phyloP scores from a whole-genome alignment of 2,329 filamentous ascomycete genomes.

The Nemania sp. region DNA sequence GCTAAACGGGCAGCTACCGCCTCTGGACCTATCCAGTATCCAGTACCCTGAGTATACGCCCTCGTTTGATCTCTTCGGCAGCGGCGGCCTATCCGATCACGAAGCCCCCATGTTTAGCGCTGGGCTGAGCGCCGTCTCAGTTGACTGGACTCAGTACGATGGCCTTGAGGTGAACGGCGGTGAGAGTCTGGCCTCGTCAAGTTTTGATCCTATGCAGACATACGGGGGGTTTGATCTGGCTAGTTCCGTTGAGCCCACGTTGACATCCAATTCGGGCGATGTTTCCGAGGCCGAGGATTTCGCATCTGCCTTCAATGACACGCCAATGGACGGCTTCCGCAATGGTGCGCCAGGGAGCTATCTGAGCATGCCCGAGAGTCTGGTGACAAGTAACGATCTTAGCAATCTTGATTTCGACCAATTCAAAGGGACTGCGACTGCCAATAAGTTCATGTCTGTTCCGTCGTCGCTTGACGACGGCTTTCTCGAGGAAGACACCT shows the following conservation, averaged over 20 bases:
- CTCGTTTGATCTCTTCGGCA: slow-evolving; percentile 58
- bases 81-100: slow-evolving; percentile 48
- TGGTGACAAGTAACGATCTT: slow-evolving; percentile 52
- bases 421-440: slow-evolving; percentile 55
- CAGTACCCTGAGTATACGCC: slow-evolving; percentile 55
- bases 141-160: slow-evolving; percentile 58
- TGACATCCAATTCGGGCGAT: slow-evolving; percentile 66
- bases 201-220: slow-evolving; percentile 42
- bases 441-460: slow-evolving; percentile 51
- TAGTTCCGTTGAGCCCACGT: slow-evolving; percentile 55
- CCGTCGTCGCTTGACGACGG: slow-evolving; percentile 47
- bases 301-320: slow-evolving; percentile 47
- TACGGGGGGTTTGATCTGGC: slow-evolving; percentile 55
- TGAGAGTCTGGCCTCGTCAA: slow-evolving; percentile 39
- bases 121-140: slow-evolving; percentile 60
- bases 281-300: slow-evolving; percentile 70
- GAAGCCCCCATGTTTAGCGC: slow-evolving; percentile 66
- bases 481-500: slow-evolving; percentile 51
- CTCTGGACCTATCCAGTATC: slow-evolving; percentile 62
- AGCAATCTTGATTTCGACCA: slow-evolving; percentile 59
- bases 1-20: slow-evolving; percentile 58
- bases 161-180: slow-evolving; percentile 51
- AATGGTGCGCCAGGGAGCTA: slow-evolving; percentile 54
- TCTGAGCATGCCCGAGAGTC: slow-evolving; percentile 51
- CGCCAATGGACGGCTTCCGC: slow-evolving; percentile 54